phyloP scores from a whole-genome alignment of 1,139 yeast genomes.

The Debaryomyces sp. region DNA sequence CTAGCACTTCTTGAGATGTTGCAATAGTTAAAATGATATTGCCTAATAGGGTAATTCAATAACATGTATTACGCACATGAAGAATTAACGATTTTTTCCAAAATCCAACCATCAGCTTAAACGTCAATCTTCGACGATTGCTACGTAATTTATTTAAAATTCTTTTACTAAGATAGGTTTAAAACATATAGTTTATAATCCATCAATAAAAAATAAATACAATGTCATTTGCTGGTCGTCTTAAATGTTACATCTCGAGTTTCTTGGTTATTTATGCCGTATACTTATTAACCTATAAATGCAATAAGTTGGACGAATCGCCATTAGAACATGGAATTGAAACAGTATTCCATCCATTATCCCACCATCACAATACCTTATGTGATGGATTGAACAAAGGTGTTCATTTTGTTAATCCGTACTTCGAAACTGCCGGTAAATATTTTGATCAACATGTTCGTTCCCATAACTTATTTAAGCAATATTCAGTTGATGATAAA shows the following conservation, averaged over 20 bases:
- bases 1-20: neutral
- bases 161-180: neutral
- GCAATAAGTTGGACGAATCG: constrained; percentile 37
- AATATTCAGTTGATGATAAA: constrained; percentile 28
- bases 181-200: neutral
- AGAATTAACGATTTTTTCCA: constrained; percentile 1
- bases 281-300: constrained; percentile 46
- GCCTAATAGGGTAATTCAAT: constrained; percentile 13
- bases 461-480: constrained; percentile 32
- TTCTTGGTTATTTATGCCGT: constrained; percentile 36
- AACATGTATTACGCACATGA: constrained; percentile 12
- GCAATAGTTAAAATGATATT: constrained; percentile 6
- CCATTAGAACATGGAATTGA: constrained; percentile 32
- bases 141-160: constrained; percentile 8
- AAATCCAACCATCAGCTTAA: constrained; percentile 1
- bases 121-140: constrained; percentile 12
- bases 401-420: constrained; percentile 35
- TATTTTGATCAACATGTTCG: constrained; percentile 42
- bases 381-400: constrained; percentile 40
- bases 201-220: constrained; percentile 1
- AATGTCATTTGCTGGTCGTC: constrained; percentile 13
- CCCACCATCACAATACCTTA: constrained; percentile 35
- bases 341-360: constrained; percentile 41
- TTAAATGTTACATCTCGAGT: constrained; percentile 32
- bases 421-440: constrained; percentile 26